Base-by-base conservation (phyloP, 768 basidiomycete genomes). In the Fomitopsis serialis region DNA sequence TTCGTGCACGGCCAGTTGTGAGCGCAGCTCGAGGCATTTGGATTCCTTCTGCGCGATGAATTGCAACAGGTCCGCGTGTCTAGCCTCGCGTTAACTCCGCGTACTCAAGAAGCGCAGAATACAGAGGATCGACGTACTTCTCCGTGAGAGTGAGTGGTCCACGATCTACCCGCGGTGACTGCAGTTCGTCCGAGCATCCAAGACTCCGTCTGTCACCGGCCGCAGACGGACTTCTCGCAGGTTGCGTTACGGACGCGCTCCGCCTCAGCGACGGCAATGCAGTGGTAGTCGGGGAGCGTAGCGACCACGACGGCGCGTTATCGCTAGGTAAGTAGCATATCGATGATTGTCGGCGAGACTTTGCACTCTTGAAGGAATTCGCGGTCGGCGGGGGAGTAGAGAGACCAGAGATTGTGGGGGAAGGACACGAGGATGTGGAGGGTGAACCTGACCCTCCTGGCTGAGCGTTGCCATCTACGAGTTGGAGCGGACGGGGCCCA, bases 41-140 rank as follows among this genome's bases (percentile, higher is more conserved):
- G 87, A 80, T 65, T 92, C 91, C 58, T 92, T 92, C 68, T 91
- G 89, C 0, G 91, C 90, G 48, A 93, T 93, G 54, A 86, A 85
- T 27, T 79, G 85, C n/a, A 92, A 71, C 2, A 93, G 70, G 51
- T 92, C 89, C 6, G 85, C 81, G 61, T 93, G 88, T 62, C 91
- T 92, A 56, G 36, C 27, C 23, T 34, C 17, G n/a, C 12, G 32
- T 52, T 15, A 50, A n/a, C 32, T 24, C 10, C 5, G 21, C 15
- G 17, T 34, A 22, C n/a, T 27, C 25, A 24, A 22, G 25, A 36
- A 21, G 23, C 23, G 42, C 48, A 24, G 15, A 19, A 35, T 23
- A 34, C 9, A 34, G 10, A 24, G 24, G 24, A 36, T 8, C 29
- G 3, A 76, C 82, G 54, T 63, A 90, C 87, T 82, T 86, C 70